Base-by-base conservation (phyloP, 345 rosid species). In the Hibiscus tridactylites region DNA sequence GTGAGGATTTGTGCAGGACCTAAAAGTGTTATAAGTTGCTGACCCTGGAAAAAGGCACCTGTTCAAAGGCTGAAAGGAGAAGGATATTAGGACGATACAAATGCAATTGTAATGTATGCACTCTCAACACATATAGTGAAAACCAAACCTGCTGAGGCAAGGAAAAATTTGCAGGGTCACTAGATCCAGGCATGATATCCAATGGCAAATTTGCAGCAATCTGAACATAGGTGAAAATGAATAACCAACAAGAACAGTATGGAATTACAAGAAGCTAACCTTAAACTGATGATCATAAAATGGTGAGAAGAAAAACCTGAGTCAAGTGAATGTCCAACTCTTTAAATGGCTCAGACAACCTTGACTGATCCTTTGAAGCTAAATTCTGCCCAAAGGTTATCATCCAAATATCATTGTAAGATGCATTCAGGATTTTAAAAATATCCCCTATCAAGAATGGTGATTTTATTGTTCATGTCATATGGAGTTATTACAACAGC, bases 21-120 rank as follows among this genome's bases (percentile, higher is more conserved):
- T 86, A 69, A 92, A 92, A 29, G 97, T 90, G 88, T 89, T 89
- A 82, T 86, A 95, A 33, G 85, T 76, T 53, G 93, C 84, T 62
- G 99, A 86, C 76, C 94, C 93, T 61, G 99, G 97, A 77, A 92
- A 87, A 78, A 95, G 97, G 80, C 98, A 92, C 80, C 90, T 84
- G 74, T 92, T 80, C 80, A 96, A 79, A 72, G 98, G 90, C 99
- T 92, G 90, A 80, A 79, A 60, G 61, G 75, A 75, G 64, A 35
- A 59, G 65, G 44, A 71, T 66, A 35, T 71, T 50, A 68, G 50
- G 76, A 54, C 29, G 17, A 68, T 58, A 60, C 6, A 11, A 15
- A 4, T 52, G 67, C 12, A 46, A 29, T 52, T 52, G 39, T 15
- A 53, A 70, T 21, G 15, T 44, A 72, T 9, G 62, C 17, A 37